These are phyloP conservation scores for Bacterosira constricta DNA, from an alignment of 108 stramenopile species.

Conservation along the genomic window DNA sequence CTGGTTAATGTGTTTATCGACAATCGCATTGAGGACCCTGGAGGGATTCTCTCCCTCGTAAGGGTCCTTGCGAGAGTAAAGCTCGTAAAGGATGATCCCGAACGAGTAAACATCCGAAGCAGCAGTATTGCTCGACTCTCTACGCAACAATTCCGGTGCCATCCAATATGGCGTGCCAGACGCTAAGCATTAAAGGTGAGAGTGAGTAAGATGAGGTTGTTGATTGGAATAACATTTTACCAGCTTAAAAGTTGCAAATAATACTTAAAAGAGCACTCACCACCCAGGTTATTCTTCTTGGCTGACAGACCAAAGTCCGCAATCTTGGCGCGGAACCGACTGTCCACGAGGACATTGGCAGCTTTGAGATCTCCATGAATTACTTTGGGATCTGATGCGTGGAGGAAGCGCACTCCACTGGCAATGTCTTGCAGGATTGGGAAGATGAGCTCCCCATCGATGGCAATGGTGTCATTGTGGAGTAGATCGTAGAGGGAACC, in stretches of 20 bases:
- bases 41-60: slow-evolving; percentile 53
- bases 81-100: slow-evolving; percentile 65
- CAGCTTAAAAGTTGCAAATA: no score
- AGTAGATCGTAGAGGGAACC: slow-evolving; percentile 67
- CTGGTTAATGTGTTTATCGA: slow-evolving; percentile 48
- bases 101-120: slow-evolving; percentile 69
- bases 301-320: slow-evolving; percentile 64
- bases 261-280: no score
- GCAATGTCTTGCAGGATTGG: slow-evolving; percentile 63
- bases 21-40: slow-evolving; percentile 38
- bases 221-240: no score
- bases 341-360: slow-evolving; percentile 65
- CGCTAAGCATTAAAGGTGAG: no score
- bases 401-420: slow-evolving; percentile 68
- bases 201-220: no score
- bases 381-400: slow-evolving; percentile 61
- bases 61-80: slow-evolving; percentile 57
- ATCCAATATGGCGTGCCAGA: slow-evolving; percentile 96
- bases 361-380: slow-evolving; percentile 68
- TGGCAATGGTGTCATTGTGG: slow-evolving; percentile 56
- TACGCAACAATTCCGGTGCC: slow-evolving; percentile 84
- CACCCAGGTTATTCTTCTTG: slow-evolving; percentile 47
- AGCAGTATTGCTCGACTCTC: slow-evolving; percentile 49
- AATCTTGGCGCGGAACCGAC: slow-evolving; percentile 62
- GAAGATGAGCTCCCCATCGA: slow-evolving; percentile 55